Evolutionary conservation across 2,329 filamentous ascomycete species (phyloP), one percentile per base, ranked within the genome.

Genomic region (Aspergillus fumigatus): DNA sequence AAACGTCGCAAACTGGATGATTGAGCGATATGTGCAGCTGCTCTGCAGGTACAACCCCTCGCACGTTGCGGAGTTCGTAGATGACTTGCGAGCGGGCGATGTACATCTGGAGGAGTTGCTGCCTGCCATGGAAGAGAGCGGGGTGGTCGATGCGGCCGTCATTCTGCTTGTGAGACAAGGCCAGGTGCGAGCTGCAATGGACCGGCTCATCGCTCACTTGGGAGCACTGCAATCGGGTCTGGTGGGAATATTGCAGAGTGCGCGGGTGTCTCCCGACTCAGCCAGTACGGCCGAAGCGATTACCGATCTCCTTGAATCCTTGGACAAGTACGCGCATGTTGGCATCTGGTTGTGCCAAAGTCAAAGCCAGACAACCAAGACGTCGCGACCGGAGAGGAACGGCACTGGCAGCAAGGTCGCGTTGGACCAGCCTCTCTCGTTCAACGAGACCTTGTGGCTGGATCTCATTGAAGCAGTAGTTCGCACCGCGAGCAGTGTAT

Each of bases 291-390:
- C 86, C 57, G 84, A 88, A 60, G 84, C 88, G 0, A 84, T 88
- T 0, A 84, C 88, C 55, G 88, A 92, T 55, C 80, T 96, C 1
- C 80, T 96, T 3, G 83, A 85, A 56, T 86, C 88, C 0, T 77
- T 99, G 19, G 87, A 95, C 59, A 97, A 96, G 70, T 97, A 96
- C 73, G 86, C 88, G 1, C 88, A 92, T 61, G 90, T 99, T 1
- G 94, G 95, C 14, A 93, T 96, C 51, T 99, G 94, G 94, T 79
- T 99, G 11, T 97, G 94, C 65, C 90, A 95, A 73, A 86, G 88
- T 1, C 91, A 96, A 70, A 90, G 85, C 50, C 89, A 88, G 66
- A 83, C 82, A 5, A 80, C 77, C 57, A 70, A 71, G 50, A 67
- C 67, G 29, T 63, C 67, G 11, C 66, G 67, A 19, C 55, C 62